Evolutionary conservation across 2,329 filamentous ascomycete species (phyloP).

Genomic region (Pseudopyrenochaeta lycopersici): DNA sequence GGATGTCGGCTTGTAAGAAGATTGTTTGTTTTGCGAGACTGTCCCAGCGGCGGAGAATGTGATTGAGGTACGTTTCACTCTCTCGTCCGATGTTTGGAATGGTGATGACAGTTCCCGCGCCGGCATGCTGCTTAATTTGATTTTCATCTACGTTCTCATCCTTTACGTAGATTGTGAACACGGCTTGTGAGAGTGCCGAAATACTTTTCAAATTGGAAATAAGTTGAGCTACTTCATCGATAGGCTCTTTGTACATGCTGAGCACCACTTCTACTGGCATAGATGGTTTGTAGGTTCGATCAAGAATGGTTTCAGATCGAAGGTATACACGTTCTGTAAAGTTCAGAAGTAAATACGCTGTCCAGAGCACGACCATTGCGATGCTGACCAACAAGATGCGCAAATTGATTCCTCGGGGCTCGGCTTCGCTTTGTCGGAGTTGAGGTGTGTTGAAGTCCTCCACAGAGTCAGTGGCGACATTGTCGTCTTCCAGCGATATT

Average conservation of each 20-base stretch:
- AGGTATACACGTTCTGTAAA: constrained; percentile 11
- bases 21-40: constrained; percentile 56
- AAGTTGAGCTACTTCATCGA: constrained; percentile 32
- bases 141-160: constrained; percentile 29
- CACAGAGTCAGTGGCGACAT: neutral
- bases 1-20: constrained; percentile 58
- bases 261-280: constrained; percentile 45
- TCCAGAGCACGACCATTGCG: constrained; percentile 23
- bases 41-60: constrained; percentile 56
- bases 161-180: constrained; percentile 46
- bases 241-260: constrained; percentile 50
- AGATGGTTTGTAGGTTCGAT: constrained; percentile 28
- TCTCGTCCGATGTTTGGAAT: constrained; percentile 56
- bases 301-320: constrained; percentile 15
- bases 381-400: constrained; percentile 10
- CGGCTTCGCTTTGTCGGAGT: neutral
- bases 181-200: constrained; percentile 26
- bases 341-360: constrained; percentile 24
- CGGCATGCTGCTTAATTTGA: constrained; percentile 28
- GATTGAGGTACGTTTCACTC: constrained; percentile 57
- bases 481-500: constrained; percentile 4
- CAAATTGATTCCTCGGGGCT: neutral
- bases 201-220: constrained; percentile 30
- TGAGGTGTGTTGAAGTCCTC: constrained; percentile 1
- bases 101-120: constrained; percentile 33